Base-by-base conservation (phyloP, 2,329 filamentous ascomycete genomes). In the Helminthosporium solani region DNA sequence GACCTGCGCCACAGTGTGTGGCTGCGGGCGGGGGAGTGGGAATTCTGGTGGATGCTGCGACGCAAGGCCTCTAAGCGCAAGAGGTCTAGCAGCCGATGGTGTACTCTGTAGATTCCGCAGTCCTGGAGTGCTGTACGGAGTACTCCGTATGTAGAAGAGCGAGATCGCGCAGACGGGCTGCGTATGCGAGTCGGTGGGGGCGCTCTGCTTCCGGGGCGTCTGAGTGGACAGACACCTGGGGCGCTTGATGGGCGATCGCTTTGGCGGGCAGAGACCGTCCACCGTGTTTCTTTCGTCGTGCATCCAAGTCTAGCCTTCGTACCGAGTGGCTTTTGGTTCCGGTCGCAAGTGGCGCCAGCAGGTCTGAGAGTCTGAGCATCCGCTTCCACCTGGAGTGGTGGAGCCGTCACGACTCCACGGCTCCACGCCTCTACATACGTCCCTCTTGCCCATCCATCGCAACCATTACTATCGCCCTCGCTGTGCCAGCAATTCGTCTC, bases 281-380 rank as follows among this genome's bases (percentile, higher is more conserved):
- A 16, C 3, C 7, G 30, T 12, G 28, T 42, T 37, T 37, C 39
- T 43, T 42, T 36, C 40, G 47, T 36, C 20, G 42, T 30, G 42
- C 34, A 21, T 21, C 19, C 38, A 21, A 39, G 45, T 49, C 47
- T 49, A 44, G 47, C 38, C 36, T 28, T 42, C 39, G 20, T 27
- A 38, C 33, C 46, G 46, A 42, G 43, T 28, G 40, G 45, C 45
- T 43, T 40, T 38, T 38, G 33, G 38, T 14, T 30, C 36, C 41
- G 40, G 36, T 23, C 40, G 47, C 47, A 40, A 27, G 47, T 46
- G 47, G 43, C 47, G 36, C 35, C 18, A 18, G 18, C 20, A 36
- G 47, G 43, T 36, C 43, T 40, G 40, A 40, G 40, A 37, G 30
- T 19, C 31, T 30, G 33, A 42, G 41, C 46, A 42, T 45, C 37